Evolutionary conservation across 805 yeast genomes (phyloP).

Genomic region (Barnettozyma pratensis): DNA sequence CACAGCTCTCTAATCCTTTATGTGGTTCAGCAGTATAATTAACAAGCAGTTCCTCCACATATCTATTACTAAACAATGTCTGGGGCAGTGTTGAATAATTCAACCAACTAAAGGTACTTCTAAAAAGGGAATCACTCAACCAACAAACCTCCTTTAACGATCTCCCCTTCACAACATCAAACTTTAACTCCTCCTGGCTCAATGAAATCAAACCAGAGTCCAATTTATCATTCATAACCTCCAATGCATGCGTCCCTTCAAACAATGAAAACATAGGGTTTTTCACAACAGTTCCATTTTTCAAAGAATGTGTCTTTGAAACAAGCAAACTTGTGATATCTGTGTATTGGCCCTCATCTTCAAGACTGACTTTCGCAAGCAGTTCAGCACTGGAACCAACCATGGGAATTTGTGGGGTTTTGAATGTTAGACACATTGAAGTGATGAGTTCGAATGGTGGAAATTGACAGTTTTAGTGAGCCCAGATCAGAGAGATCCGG

Average conservation of each 20-base stretch:
- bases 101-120: constrained; percentile 66
- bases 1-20: constrained; percentile 10
- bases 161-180: constrained; percentile 38
- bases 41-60: constrained; percentile 55
- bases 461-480: too few relatives aligned
- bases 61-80: constrained; percentile 70
- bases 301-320: constrained; percentile 32
- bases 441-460: too few relatives aligned
- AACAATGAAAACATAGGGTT: constrained; percentile 58
- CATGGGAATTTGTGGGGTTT: background rate
- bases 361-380: background rate
- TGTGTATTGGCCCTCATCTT: background rate
- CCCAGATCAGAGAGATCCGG: too few relatives aligned
- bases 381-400: background rate
- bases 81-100: constrained; percentile 70
- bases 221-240: constrained; percentile 61
- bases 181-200: constrained; percentile 38
- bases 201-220: constrained; percentile 71
- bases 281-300: constrained; percentile 53
- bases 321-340: constrained; percentile 58
- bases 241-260: constrained; percentile 87
- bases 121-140: constrained; percentile 48
- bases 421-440: too few relatives aligned
- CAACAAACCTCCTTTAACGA: constrained; percentile 39
- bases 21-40: constrained; percentile 29